Conservation (phyloP, 805 yeast species). For the Wickerhamiella alocasiicola region DNA sequence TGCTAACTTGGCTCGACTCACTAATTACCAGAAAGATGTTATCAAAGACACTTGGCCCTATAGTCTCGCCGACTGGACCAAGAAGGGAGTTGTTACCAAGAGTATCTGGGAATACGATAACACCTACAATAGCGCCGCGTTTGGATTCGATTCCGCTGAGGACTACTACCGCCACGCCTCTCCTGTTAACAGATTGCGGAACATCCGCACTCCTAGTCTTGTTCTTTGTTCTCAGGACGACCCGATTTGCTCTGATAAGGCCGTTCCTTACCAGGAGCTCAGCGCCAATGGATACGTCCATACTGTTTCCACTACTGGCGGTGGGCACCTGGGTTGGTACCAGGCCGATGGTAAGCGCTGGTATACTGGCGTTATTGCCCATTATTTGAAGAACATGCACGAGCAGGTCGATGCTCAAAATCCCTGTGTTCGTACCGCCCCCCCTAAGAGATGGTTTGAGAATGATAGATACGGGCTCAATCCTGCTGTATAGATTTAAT, state of each 20-base stretch:
- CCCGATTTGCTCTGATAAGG: conserved; percentile 48
- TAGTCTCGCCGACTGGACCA: conserved; percentile 23
- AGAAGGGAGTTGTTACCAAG: conserved; percentile 15
- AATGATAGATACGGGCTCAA: conserved; percentile 8
- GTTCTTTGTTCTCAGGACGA: conserved; percentile 60
- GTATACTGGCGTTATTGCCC: conserved; percentile 43
- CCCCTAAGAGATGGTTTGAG: conserved; percentile 9
- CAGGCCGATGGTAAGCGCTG: conserved; percentile 49
- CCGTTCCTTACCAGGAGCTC: conserved; percentile 42
- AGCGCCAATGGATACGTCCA: conserved; percentile 46
- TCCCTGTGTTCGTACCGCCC: conserved; percentile 10
- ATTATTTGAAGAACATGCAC: conserved; percentile 31
- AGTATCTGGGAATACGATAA: conserved; percentile 49
- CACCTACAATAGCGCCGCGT: conserved; percentile 47
- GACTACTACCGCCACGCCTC: conserved; percentile 59
- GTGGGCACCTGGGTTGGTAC: conserved; percentile 82
- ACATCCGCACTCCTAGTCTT: conserved; percentile 50
- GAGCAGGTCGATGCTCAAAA: conserved; percentile 20
- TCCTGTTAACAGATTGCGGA: conserved; percentile 38
- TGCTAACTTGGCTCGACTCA: conserved; percentile 33
- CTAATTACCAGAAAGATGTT: conserved; percentile 33
- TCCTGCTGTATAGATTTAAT: too few relatives aligned
- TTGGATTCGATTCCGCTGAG: conserved; percentile 49
- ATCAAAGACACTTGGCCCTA: conserved; percentile 25
- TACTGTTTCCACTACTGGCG: conserved; percentile 48